phyloP scores from a whole-genome alignment of 352 stramenopile species.

The Phytophthora boehmeriae region DNA sequence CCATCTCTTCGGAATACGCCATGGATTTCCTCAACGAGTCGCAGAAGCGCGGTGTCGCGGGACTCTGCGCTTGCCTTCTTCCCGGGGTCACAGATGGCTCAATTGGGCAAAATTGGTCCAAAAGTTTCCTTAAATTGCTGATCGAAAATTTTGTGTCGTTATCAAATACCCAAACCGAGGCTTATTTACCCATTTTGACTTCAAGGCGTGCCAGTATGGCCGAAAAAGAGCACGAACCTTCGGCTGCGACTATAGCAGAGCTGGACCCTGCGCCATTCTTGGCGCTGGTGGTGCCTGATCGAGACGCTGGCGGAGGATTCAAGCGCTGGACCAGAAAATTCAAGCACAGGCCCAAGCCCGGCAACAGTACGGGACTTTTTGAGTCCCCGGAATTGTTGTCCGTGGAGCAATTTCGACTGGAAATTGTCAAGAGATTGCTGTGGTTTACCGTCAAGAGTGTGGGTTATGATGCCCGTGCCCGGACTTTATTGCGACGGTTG shows the following conservation, averaged over 20 bases:
- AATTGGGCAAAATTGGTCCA: constrained; percentile 56
- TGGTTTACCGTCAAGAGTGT: constrained; percentile 83
- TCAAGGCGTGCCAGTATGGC: constrained; percentile 26
- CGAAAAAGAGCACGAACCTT: constrained; percentile 29
- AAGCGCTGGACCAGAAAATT: constrained; percentile 38
- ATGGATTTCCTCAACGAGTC: constrained; percentile 46
- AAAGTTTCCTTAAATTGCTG: constrained; percentile 65
- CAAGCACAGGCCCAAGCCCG: constrained; percentile 32
- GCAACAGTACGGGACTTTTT: constrained; percentile 6
- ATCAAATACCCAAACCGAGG: constrained; percentile 55
- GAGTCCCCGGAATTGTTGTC: constrained; percentile 17
- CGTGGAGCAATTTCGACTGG: constrained; percentile 53
- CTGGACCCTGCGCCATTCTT: constrained; percentile 72
- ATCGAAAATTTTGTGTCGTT: constrained; percentile 70
- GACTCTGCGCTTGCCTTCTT: constrained; percentile 72
- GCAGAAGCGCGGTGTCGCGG: constrained; percentile 74
- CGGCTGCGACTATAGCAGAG: constrained; percentile 10
- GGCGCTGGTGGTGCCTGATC: constrained; percentile 52
- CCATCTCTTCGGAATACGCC: constrained; percentile 18
- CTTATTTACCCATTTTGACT: constrained; percentile 76
- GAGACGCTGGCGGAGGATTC: constrained; percentile 20
- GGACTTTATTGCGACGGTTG: constrained; percentile 60
- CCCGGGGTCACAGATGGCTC: constrained; percentile 73
- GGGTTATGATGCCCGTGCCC: constrained; percentile 75
- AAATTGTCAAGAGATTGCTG: constrained; percentile 69